Evolutionary conservation across 1,284 basidiomycete species (phyloP).

Genomic region (Naganishia liquefaciens): DNA sequence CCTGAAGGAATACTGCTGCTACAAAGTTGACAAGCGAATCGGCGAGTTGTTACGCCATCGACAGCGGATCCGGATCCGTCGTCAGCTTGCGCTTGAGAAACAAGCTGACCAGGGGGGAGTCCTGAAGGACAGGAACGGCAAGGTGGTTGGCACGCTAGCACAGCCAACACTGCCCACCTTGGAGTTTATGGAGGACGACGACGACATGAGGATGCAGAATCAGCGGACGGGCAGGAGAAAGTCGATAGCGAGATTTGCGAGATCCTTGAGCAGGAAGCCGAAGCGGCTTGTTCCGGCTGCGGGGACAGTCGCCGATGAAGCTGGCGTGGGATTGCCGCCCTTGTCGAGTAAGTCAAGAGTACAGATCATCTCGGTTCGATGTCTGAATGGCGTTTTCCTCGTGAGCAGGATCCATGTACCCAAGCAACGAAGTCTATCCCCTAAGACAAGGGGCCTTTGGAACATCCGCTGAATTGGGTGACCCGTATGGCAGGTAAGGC

Average conservation of each 20-base stretch:
- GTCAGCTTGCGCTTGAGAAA: slow-evolving; percentile 78
- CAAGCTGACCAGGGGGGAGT: slow-evolving; percentile 89
- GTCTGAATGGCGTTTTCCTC: not conserved
- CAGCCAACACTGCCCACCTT: slow-evolving; percentile 95
- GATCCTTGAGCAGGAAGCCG: slow-evolving; percentile 12
- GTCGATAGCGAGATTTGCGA: slow-evolving; percentile 22
- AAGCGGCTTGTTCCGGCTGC: not conserved
- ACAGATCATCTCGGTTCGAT: not conserved
- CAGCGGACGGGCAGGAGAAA: slow-evolving; percentile 25
- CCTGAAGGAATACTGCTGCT: slow-evolving; percentile 96
- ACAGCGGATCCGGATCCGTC: slow-evolving; percentile 79
- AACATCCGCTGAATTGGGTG: not conserved
- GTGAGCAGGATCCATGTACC: not conserved
- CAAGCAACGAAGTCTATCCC: not conserved
- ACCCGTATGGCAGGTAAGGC: slow-evolving; percentile 25
- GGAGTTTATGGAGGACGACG: slow-evolving; percentile 75
- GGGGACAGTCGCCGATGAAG: slow-evolving; percentile 2
- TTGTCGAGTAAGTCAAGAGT: slow-evolving; percentile 3
- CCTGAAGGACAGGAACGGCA: slow-evolving; percentile 88
- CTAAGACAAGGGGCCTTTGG: slow-evolving; percentile 1
- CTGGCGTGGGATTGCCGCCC: slow-evolving; percentile 23
- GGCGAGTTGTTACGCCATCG: slow-evolving; percentile 88
- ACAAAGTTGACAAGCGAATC: slow-evolving; percentile 98
- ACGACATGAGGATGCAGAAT: slow-evolving; percentile 55
- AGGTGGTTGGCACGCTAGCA: slow-evolving; percentile 70